Conservation (phyloP, 257 asterid species). For the Datura wrightii region DNA sequence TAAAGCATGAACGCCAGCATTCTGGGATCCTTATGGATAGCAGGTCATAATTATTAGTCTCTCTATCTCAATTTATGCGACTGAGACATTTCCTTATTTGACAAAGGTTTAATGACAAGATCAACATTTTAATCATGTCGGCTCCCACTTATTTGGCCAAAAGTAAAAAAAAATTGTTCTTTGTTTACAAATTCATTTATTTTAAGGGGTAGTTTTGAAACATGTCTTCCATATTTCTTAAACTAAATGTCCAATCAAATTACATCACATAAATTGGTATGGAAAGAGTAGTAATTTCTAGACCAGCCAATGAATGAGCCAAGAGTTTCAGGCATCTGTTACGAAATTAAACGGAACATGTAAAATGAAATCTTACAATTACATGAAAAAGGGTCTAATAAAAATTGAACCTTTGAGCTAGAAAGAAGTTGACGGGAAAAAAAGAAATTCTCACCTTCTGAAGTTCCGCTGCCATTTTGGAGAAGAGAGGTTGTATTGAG, state of each 20-base stretch:
- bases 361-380: not conserved
- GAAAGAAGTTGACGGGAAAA: not conserved
- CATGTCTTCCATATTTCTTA: no score
- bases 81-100: no score
- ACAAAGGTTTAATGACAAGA: no score
- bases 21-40: not conserved
- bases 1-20: not conserved
- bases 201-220: no score
- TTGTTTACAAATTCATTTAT: no score
- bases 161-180: no score
- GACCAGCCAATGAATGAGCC: not conserved
- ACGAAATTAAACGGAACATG: not conserved
- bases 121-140: no score
- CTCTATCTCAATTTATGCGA: not conserved
- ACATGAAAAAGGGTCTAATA: not conserved
- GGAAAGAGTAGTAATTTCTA: not conserved
- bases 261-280: no score
- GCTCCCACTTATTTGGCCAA: no score
- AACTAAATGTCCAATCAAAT: no score
- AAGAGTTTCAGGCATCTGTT: not conserved
- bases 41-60: not conserved
- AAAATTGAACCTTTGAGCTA: not conserved
- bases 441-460: not conserved
- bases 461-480: conserved; percentile 4
- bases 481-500: not conserved